These are phyloP conservation scores for Penicillium sp. DNA, from an alignment of 2,329 filamentous ascomycete species.

Conservation along the genomic window DNA sequence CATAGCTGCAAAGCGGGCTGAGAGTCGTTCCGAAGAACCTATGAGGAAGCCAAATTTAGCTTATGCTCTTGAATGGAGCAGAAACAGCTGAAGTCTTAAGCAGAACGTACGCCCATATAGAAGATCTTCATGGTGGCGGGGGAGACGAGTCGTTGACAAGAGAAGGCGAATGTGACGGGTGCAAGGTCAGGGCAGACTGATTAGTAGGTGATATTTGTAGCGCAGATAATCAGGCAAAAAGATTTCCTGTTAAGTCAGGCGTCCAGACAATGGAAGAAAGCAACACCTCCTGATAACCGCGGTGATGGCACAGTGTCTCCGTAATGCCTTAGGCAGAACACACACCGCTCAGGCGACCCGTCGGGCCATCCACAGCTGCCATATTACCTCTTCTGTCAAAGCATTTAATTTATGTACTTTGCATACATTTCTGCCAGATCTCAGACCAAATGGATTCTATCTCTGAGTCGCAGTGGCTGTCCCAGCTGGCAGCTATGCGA, in stretches of 20 bases:
- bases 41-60: background rate
- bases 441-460: slow-evolving; percentile 15
- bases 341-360: slow-evolving; percentile 16
- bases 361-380: slow-evolving; percentile 11
- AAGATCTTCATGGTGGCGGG: slow-evolving; percentile 72
- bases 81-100: background rate
- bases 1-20: slow-evolving; percentile 75
- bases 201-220: background rate
- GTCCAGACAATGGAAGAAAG: background rate
- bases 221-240: background rate
- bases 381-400: slow-evolving; percentile 10
- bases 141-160: slow-evolving; percentile 6
- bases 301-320: slow-evolving; percentile 14
- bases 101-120: slow-evolving; percentile 73
- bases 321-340: slow-evolving; percentile 11
- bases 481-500: slow-evolving; percentile 82
- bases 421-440: background rate
- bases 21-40: slow-evolving; percentile 79
- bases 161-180: background rate
- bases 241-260: background rate
- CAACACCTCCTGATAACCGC: slow-evolving; percentile 12
- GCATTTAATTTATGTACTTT: background rate
- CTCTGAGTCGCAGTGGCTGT: slow-evolving; percentile 71
- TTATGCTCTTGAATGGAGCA: background rate
- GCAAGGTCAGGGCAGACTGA: background rate